Base-by-base conservation (phyloP, 176 grass and related monocot species). In the Phoenix roebelenii region DNA sequence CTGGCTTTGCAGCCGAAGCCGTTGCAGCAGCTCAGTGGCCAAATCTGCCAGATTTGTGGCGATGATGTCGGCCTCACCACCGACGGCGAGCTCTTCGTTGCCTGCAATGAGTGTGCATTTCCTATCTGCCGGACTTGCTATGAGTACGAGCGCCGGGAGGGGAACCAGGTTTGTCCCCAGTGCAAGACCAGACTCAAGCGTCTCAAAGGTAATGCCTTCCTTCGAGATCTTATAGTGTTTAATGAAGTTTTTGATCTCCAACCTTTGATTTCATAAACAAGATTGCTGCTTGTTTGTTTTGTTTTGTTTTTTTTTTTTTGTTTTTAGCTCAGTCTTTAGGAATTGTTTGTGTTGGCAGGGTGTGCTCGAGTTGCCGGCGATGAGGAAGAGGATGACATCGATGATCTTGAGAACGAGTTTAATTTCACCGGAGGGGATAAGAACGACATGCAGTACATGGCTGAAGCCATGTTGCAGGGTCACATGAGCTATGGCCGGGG, bases 151-250 rank as follows among this genome's bases (percentile, higher is more conserved):
- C 87, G 94, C 69, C 84, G 84, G 69, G 94, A 93, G 35, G 94
- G 94, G 22, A 99, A 75, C 24, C 88, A 99, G 54, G 79, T 81
- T 23, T 99, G 94, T 76, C 94, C 88, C 3, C 94, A 99, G 69
- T 99, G 94, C 94, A 99, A 99, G 82, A 99, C 94, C 76, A 88
- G 89, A 72, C 93, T 91, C 94, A 99, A 99, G 82, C 85, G 88
- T 51, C 94, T 91, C 81, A 99, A 93, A 62, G 94, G 94, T 99
- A 79, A 62, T 19, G 18, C 22, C 4, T 23, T 19, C 16, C 50
- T 66, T 44, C 17, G 16, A 12, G 16, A 16, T 48, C 18, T 20
- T 25, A 51, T 50, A 9, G 35, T 57, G 2, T 55, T 25, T 52
- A 39, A 39, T 39, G 32, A 39, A 39, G 32, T 39, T 39, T 2